Evolutionary conservation across 345 rosid species (phyloP).

Genomic region (Populus simonii): DNA sequence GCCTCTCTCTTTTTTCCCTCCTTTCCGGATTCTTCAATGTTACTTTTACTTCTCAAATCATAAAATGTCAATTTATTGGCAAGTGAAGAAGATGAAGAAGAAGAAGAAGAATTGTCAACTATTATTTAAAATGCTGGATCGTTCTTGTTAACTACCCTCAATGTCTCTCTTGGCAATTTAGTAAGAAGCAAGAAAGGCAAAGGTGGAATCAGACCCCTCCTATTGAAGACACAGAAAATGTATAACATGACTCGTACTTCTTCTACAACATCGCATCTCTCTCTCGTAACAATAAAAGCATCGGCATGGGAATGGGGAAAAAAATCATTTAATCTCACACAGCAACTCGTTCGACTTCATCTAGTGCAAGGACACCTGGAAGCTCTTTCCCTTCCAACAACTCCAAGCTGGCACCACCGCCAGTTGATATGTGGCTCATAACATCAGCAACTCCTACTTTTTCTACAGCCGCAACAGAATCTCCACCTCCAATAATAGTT

Average conservation of each 20-base stretch:
- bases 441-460: conserved; percentile 73
- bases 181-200: conserved; percentile 1
- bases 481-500: conserved; percentile 86
- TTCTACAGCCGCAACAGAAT: conserved; percentile 81
- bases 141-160: conserved; percentile 1
- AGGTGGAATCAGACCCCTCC: conserved; percentile 7
- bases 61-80: background rate
- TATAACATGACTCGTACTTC: conserved; percentile 9
- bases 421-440: conserved; percentile 90
- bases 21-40: background rate
- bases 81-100: background rate
- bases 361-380: conserved; percentile 82
- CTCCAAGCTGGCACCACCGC: conserved; percentile 94
- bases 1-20: background rate
- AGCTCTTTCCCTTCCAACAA: conserved; percentile 79
- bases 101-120: background rate
- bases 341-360: conserved; percentile 53
- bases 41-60: background rate
- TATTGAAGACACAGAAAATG: conserved; percentile 9
- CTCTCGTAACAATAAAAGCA: background rate
- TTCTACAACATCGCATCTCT: conserved; percentile 12
- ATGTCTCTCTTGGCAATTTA: background rate
- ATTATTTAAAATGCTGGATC: conserved; percentile 8
- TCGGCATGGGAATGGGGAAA: background rate
- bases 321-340: conserved; percentile 33